Evolutionary conservation across 1,284 basidiomycete genomes (phyloP), one percentile per base, ranked within the genome.

Genomic region (Ustilago cynodontis): DNA sequence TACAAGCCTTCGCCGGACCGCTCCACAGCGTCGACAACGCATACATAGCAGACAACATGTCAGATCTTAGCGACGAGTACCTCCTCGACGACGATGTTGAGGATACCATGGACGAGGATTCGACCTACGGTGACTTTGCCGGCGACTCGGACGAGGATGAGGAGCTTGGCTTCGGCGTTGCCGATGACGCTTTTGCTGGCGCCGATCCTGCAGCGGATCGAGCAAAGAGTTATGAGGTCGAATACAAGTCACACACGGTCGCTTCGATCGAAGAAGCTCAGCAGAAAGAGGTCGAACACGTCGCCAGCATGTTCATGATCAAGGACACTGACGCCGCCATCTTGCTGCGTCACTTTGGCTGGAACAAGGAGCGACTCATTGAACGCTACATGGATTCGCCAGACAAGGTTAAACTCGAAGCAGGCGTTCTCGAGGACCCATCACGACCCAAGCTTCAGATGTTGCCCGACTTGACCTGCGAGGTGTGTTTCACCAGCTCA

Each of bases 341-440:
- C 52, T 89, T 99, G 7, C 88, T 99, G 53, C 91, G 95, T 33
- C 89, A 94, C 87, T 91, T 93, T 88, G 89, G 90, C 53, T 99
- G 96, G 96, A 98, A 99, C 89, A 93, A 94, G 84, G 96, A 99
- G 87, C 92, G 92, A 67, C 90, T 98, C n/a, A 85, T 88, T 68
- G 87, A 88, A 59, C 79, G 71, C 31, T 85, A 84, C 74, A 85
- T 85, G 85, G 84, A 85, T 29, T 59, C 66, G 11, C 71, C 81
- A 10, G 84, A 83, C 16, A 59, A 77, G 52, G 80, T 84, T 54
- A 80, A 78, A 20, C 61, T 79, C 47, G 82, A 83, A 59, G 84
- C 83, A 16, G 84, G 84, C 10, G 75, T 86, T 2, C 66, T 59
- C 53, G 80, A 84, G 24, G 78, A 79, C 39, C 68, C 77, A n/a